Evolutionary conservation across 352 stramenopile genomes (phyloP), one percentile per base, ranked within the genome.

Genomic region (Phytophthora aleatoria): DNA sequence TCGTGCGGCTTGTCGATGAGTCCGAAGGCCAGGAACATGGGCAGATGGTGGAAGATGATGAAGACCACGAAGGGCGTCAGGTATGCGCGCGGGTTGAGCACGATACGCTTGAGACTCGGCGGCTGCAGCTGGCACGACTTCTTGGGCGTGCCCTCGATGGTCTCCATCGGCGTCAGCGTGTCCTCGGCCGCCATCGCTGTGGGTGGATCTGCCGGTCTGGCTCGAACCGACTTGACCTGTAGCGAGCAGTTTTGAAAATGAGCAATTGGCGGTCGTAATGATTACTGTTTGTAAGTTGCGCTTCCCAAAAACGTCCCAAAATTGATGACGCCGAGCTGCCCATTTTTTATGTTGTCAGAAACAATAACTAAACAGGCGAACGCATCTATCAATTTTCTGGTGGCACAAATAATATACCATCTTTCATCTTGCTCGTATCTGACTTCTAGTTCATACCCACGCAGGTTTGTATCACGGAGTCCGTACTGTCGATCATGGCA

Each of bases 1-100:
- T 69, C 71, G 15, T 38, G 5, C 1, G 79, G 79, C 35, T 77
- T 73, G 33, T 68, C 28, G 50, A 89, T 74, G 20, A 75, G 58
- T 49, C 36, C 60, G 49, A 77, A 90, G 44, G 81, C 74, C 44
- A 93, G 61, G 45, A 88, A 60, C n/a, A 93, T 71, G 13, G 85
- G 85, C 53, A 90, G 27, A 59, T 93, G 81, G 58, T 92, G 84
- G 54, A 80, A 68, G 8, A 89, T 10, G 36, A 89, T 65, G 43
- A 87, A 75, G 5, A 86, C 20, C 7, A 74, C 28, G 65, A 91
- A 90, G 15, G 82, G 72, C 52, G 67, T 87, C 3, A 92, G 41
- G 64, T 92, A 92, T 48, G 84, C 81, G 62, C 82, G 81, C 55
- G 84, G 84, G 59, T 90, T 92, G n/a, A 92, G 79, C 61, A 92